phyloP scores from a whole-genome alignment of 1,284 basidiomycete species.

The Schizopora paradoxa region DNA sequence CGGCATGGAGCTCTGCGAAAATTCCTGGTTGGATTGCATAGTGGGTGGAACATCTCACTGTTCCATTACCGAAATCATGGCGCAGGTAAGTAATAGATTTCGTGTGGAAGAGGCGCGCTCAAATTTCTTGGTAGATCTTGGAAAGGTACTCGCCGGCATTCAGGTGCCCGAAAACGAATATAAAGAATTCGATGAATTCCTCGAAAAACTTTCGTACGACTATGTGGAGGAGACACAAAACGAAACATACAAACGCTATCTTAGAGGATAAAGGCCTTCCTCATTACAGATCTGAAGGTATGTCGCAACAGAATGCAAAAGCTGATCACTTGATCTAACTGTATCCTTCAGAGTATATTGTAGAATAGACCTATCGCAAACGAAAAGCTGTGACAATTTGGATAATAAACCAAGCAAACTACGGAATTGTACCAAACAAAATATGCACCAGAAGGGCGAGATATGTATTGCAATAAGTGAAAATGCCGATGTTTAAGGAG shows the following conservation, averaged over 20 bases:
- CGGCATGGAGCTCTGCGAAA: slow-evolving; percentile 87
- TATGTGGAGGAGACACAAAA: slow-evolving; percentile 95
- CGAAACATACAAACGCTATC: slow-evolving; percentile 76
- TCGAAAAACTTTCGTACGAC: slow-evolving; percentile 77
- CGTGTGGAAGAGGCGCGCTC: slow-evolving; percentile 6
- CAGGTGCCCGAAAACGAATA: slow-evolving; percentile 77
- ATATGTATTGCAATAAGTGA: not conserved
- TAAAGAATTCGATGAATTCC: slow-evolving; percentile 66
- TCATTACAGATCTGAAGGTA: too few relatives aligned
- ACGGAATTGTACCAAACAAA: not conserved
- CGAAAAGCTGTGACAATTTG: not conserved
- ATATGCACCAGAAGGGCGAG: not conserved
- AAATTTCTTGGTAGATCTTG: slow-evolving; percentile 51
- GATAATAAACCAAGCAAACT: not conserved
- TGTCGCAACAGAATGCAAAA: not conserved
- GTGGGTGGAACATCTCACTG: slow-evolving; percentile 91
- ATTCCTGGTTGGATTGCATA: slow-evolving; percentile 79
- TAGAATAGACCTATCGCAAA: not conserved
- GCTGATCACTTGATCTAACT: not conserved
- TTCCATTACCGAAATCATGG: slow-evolving; percentile 99
- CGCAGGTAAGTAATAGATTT: slow-evolving; percentile 55
- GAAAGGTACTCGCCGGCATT: slow-evolving; percentile 88
- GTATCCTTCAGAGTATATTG: not conserved
- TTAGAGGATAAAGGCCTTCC: slow-evolving; percentile 32
- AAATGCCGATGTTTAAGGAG: not conserved